phyloP scores from a whole-genome alignment of 306 rosid genomes.

The Arachis hypogaea region DNA sequence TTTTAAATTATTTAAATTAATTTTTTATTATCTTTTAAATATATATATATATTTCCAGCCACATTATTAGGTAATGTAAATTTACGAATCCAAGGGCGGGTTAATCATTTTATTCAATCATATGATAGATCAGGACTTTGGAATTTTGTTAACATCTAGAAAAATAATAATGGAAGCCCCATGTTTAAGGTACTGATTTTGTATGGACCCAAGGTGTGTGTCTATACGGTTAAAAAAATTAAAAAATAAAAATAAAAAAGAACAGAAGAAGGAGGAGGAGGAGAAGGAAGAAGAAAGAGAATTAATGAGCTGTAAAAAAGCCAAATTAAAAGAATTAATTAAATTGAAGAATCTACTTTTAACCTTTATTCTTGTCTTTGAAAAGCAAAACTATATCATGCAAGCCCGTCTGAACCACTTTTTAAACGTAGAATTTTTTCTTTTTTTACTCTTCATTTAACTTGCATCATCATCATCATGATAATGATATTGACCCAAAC shows the following conservation, averaged over 20 bases:
- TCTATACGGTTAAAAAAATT: not conserved
- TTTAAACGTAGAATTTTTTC: constrained; percentile 14
- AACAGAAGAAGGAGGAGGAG: not conserved
- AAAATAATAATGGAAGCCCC: not conserved
- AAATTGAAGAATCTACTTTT: constrained; percentile 38
- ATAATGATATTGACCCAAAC: not conserved
- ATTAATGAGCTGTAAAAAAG: constrained; percentile 39
- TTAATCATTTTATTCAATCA: constrained; percentile 11
- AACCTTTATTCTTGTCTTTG: constrained; percentile 47
- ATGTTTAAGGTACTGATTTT: not conserved
- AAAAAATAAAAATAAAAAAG: not conserved
- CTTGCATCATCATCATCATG: not conserved
- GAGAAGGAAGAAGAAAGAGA: not conserved
- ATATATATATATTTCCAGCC: not conserved
- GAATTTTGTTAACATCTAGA: constrained; percentile 7
- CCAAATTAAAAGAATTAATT: not conserved
- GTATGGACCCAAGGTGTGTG: not conserved
- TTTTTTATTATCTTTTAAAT: no score
- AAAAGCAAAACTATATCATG: constrained; percentile 41
- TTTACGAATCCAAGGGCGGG: not conserved
- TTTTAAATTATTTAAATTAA: no score
- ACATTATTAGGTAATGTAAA: not conserved
- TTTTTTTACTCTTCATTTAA: constrained; percentile 29
- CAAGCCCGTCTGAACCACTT: constrained; percentile 32
- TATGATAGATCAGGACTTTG: constrained; percentile 23